Conservation (phyloP, 2,329 filamentous ascomycete genomes). For the Grosmannia huntii region DNA sequence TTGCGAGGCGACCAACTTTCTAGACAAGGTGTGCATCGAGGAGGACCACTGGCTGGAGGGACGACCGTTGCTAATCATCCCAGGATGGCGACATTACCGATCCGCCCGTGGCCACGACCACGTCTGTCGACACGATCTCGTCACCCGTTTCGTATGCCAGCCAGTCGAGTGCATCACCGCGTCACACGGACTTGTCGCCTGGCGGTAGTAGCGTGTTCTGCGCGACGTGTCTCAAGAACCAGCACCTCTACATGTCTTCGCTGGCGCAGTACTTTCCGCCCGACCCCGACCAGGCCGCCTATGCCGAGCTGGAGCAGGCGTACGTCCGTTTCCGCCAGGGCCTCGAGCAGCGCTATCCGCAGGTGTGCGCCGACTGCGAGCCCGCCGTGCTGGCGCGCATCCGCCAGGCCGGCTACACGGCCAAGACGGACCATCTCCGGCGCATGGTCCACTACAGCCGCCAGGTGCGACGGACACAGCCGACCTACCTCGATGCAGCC, state of each 20-base stretch:
- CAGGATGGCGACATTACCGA: conserved; percentile 84
- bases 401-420: conserved; percentile 60
- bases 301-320: conserved; percentile 52
- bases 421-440: conserved; percentile 68
- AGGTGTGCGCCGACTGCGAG: conserved; percentile 73
- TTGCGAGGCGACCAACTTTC: conserved; percentile 80
- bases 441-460: conserved; percentile 58
- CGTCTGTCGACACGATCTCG: conserved; percentile 26
- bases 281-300: conserved; percentile 52
- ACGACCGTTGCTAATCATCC: neutral
- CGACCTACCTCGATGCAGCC: conserved; percentile 28
- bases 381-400: conserved; percentile 60
- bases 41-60: neutral
- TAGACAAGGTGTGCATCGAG: conserved; percentile 58
- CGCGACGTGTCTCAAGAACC: conserved; percentile 73
- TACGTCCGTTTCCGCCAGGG: conserved; percentile 58
- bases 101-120: conserved; percentile 54
- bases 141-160: conserved; percentile 33
- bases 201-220: conserved; percentile 43
- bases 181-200: neutral
- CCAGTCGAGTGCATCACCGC: conserved; percentile 22
- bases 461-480: conserved; percentile 27
- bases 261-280: conserved; percentile 68
- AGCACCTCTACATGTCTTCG: conserved; percentile 63
- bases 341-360: conserved; percentile 75